Conservation (phyloP, 345 rosid genomes). For the Isatis tinctoria region DNA sequence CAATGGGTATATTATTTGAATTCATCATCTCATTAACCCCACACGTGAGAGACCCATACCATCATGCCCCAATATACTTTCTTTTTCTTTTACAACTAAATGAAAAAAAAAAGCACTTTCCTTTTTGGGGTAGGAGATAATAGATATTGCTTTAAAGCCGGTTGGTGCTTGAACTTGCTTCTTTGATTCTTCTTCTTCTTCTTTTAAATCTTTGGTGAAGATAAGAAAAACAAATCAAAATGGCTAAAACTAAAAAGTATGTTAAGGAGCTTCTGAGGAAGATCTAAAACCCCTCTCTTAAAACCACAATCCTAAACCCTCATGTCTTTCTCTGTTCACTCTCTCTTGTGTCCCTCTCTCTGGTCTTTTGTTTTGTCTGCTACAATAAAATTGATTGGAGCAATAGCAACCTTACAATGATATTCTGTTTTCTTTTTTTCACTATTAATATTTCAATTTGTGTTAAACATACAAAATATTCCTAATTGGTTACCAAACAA, state of each 20-base stretch:
- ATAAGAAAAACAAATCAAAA: conserved; percentile 40
- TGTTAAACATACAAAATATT: neutral
- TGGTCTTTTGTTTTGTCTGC: conserved; percentile 8
- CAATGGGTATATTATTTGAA: neutral
- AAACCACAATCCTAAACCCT: conserved; percentile 38
- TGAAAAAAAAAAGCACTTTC: conserved; percentile 5
- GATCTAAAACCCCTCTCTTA: conserved; percentile 66
- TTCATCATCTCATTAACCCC: neutral
- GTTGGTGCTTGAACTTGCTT: conserved; percentile 44
- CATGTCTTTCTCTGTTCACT: conserved; percentile 4
- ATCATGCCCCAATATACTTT: neutral
- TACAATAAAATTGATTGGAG: conserved; percentile 5
- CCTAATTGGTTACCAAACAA: neutral
- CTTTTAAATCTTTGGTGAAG: conserved; percentile 2
- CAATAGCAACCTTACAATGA: conserved; percentile 18
- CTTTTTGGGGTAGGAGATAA: conserved; percentile 43
- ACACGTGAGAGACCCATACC: conserved; percentile 12
- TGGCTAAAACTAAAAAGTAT: conserved; percentile 37
- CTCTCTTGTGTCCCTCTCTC: conserved; percentile 29
- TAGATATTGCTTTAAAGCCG: conserved; percentile 35
- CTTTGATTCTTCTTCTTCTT: conserved; percentile 20
- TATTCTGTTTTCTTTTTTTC: neutral
- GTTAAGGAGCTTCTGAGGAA: conserved; percentile 28
- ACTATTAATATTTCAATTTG: neutral
- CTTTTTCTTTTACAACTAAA: neutral